These are phyloP conservation scores for Aspergillus cavernicola DNA, from an alignment of 495 filamentous ascomycete species.

Conservation along the genomic window DNA sequence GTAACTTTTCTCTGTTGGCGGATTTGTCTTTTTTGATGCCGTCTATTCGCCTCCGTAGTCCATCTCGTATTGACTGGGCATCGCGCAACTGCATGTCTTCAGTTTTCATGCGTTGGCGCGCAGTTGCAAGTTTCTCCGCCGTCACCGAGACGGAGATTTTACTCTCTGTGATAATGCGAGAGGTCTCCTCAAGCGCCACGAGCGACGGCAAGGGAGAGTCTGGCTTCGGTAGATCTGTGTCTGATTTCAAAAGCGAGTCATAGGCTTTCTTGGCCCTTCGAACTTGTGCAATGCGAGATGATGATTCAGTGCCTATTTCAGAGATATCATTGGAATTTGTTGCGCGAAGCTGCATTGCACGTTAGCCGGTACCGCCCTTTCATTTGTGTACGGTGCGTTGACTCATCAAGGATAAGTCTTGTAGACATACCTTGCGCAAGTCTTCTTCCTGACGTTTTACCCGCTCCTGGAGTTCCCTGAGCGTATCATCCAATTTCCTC, in stretches of 20 bases:
- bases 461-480: slow-evolving; percentile 60
- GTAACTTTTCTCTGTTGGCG: slow-evolving; percentile 53
- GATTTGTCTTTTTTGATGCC: slow-evolving; percentile 48
- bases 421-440: slow-evolving; percentile 45
- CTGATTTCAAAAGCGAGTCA: slow-evolving; percentile 52
- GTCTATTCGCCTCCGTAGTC: slow-evolving; percentile 58
- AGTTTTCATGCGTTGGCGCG: slow-evolving; percentile 50
- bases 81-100: slow-evolving; percentile 63
- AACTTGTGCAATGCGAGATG: slow-evolving; percentile 49
- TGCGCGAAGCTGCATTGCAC: slow-evolving; percentile 39
- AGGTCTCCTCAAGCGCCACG: slow-evolving; percentile 62
- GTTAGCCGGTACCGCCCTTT: slow-evolving; percentile 15
- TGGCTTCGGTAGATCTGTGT: slow-evolving; percentile 60
- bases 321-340: slow-evolving; percentile 41
- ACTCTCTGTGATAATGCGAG: slow-evolving; percentile 59
- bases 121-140: slow-evolving; percentile 47
- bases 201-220: slow-evolving; percentile 68
- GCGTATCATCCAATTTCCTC: slow-evolving; percentile 57
- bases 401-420: neutral
- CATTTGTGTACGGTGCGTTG: neutral
- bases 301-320: slow-evolving; percentile 35
- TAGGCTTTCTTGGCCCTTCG: slow-evolving; percentile 60
- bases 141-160: slow-evolving; percentile 55
- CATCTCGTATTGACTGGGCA: slow-evolving; percentile 45
- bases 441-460: slow-evolving; percentile 63